Evolutionary conservation across 148 eudicot genomes (phyloP).

Genomic region (Rhododendron mucronatum): DNA sequence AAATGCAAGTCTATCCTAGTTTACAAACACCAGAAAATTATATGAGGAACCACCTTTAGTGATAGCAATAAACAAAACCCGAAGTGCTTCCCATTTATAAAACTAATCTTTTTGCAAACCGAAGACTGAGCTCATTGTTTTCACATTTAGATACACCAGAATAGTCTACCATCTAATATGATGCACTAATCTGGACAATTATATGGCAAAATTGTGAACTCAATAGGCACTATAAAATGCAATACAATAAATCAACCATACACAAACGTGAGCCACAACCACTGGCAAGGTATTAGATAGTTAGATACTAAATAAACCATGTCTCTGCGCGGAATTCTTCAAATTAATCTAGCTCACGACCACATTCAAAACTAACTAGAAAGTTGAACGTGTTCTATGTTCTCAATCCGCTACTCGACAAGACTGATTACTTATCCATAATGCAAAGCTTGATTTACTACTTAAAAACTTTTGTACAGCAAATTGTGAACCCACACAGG

Average conservation of each 20-base stretch:
- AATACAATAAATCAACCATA: neutral
- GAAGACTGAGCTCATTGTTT: neutral
- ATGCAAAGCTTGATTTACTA: neutral
- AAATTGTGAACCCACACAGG: neutral
- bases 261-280: neutral
- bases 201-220: neutral
- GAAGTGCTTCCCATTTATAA: neutral
- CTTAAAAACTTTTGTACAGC: neutral
- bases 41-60: neutral
- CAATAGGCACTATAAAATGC: neutral
- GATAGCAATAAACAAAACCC: neutral
- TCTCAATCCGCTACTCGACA: neutral
- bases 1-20: neutral
- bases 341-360: neutral
- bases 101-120: neutral
- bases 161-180: neutral
- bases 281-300: neutral
- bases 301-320: neutral
- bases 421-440: neutral
- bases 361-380: too few relatives aligned
- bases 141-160: neutral
- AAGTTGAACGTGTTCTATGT: too few relatives aligned
- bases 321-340: neutral
- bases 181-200: neutral
- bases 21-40: neutral